These are phyloP conservation scores for Eutypa lata DNA, from an alignment of 2,329 filamentous ascomycete genomes.

Conservation along the genomic window DNA sequence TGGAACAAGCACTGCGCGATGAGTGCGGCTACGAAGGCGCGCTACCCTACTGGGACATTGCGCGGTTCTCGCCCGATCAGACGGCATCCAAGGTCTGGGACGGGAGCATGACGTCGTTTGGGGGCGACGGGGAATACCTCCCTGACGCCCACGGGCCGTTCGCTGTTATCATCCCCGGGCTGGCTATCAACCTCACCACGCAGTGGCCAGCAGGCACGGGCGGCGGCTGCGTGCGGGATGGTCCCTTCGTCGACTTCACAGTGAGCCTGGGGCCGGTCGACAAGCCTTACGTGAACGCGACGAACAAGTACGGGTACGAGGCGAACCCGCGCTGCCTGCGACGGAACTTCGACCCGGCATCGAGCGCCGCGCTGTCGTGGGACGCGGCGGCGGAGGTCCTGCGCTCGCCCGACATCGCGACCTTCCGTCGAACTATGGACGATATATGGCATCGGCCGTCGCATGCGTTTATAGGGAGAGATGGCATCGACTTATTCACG, in stretches of 20 bases:
- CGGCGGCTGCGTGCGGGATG: not conserved
- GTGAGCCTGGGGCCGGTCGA: not conserved
- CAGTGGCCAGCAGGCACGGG: conserved; percentile 1
- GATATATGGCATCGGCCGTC: not conserved
- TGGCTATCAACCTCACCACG: conserved; percentile 9
- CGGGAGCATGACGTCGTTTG: conserved; percentile 14
- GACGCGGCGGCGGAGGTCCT: not conserved
- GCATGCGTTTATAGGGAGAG: not conserved
- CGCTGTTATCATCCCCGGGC: conserved; percentile 9
- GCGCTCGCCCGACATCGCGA: not conserved
- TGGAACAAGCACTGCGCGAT: conserved; percentile 16
- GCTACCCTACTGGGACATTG: conserved; percentile 16
- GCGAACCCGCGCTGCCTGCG: not conserved
- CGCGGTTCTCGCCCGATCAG: conserved; percentile 16
- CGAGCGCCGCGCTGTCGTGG: not conserved
- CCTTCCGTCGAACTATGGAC: conserved; percentile 6
- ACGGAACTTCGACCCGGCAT: not conserved
- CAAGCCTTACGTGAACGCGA: not conserved
- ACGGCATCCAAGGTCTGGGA: conserved; percentile 13
- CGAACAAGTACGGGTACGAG: not conserved
- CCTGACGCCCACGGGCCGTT: conserved; percentile 1
- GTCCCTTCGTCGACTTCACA: not conserved
- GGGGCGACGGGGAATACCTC: conserved; percentile 13
- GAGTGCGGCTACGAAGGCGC: conserved; percentile 18
- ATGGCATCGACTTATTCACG: not conserved